Evolutionary conservation across 2,329 filamentous ascomycete species (phyloP).

Genomic region (Trichoderma sp.): DNA sequence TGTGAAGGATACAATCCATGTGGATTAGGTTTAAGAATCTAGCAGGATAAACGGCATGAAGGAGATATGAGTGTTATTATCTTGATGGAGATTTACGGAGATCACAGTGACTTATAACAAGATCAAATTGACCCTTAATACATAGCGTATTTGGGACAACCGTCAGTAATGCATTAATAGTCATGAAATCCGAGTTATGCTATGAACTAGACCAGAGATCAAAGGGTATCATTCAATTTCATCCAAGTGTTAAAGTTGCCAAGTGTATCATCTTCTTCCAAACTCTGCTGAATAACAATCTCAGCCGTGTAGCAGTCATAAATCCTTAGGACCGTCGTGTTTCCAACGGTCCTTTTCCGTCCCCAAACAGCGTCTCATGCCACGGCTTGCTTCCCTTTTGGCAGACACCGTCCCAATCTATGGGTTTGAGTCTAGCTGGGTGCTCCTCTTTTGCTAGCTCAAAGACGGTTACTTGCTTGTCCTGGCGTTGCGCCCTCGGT

Average conservation of each 20-base stretch:
- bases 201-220: not conserved
- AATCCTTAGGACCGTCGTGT: not conserved
- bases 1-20: too few relatives aligned
- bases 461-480: not conserved
- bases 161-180: not conserved
- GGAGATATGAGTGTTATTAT: not conserved
- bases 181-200: not conserved
- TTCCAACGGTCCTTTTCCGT: not conserved
- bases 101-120: too few relatives aligned
- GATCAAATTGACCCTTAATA: too few relatives aligned
- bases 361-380: constrained; percentile 1
- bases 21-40: too few relatives aligned
- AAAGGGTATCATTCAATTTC: not conserved
- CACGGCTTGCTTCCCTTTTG: constrained; percentile 1
- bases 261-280: not conserved
- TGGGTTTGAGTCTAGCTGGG: not conserved
- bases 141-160: too few relatives aligned
- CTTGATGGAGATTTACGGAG: too few relatives aligned
- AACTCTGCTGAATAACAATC: not conserved
- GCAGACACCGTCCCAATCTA: not conserved
- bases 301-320: too few relatives aligned
- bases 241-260: not conserved
- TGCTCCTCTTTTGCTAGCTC: not conserved
- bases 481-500: not conserved
- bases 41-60: not conserved